Base-by-base conservation (phyloP, 257 asterid species). In the Plectranthus barbatus region DNA sequence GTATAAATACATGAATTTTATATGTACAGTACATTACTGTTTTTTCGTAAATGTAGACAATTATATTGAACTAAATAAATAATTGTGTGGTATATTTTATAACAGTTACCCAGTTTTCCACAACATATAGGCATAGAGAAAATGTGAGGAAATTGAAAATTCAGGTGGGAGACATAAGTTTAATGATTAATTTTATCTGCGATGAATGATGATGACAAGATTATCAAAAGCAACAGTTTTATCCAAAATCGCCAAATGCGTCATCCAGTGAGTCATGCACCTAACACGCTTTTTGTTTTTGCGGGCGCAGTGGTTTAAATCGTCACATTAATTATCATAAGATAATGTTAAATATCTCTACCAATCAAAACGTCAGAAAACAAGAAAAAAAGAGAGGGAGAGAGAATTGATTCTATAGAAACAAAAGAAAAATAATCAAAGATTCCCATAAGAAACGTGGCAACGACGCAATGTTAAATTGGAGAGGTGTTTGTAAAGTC, bases 371-470 rank as follows among this genome's bases (percentile, higher is more conserved):
- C 21, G 29, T 24, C 44, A 14, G 6, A 49, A 74, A 13, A 1
- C 21, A 6, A 20, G 0, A 31, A 42, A 12, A 41, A 13, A 41
- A 44, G 12, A 11, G 3, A 5, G 1, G 0, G 5, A 15, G 2
- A 2, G 13, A 0, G 4, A 42, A 0, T 46, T n/a, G n/a, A 60
- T 18, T 47, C 12, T 46, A 72, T 56, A 19, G 13, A n/a, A 37
- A 55, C 11, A 51, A 44, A 18, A 15, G 7, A 29, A 9, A 36
- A 31, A 54, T 63, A 73, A 74, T 69, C 75, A 69, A 69, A 74
- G 79, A 76, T 79, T 63, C 69, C 76, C 36, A 71, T 76, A 78
- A 74, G 57, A 69, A 62, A 39, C 73, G 68, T 67, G 77, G 19
- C 56, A 66, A 55, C 60, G 48, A 24, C 7, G 5, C 5, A 26